These are phyloP conservation scores for Kodamaea sp. DNA, from an alignment of 1,139 yeast genomes.

Conservation along the genomic window DNA sequence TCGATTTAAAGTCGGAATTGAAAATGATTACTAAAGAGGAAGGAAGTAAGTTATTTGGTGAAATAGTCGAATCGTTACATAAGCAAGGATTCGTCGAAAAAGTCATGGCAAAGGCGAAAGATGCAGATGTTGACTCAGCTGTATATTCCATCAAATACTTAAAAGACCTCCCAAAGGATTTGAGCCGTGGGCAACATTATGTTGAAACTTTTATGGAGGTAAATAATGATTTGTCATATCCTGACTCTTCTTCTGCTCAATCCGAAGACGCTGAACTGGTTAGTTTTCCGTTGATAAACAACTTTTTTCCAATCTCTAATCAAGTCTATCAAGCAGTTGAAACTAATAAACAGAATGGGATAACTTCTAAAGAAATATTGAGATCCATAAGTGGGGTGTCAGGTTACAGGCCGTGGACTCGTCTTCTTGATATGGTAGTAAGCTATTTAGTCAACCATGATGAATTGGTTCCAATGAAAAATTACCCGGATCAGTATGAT, in stretches of 20 bases:
- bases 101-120: conserved; percentile 55
- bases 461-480: conserved; percentile 21
- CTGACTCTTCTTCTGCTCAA: conserved; percentile 1
- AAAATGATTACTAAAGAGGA: conserved; percentile 47
- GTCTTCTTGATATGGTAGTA: conserved; percentile 47
- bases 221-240: conserved; percentile 1
- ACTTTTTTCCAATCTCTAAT: conserved; percentile 56
- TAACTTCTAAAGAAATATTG: conserved; percentile 54
- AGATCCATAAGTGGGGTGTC: conserved; percentile 50
- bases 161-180: conserved; percentile 46
- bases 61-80: conserved; percentile 50
- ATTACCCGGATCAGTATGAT: conserved; percentile 22
- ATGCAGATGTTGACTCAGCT: conserved; percentile 43
- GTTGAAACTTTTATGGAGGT: conserved; percentile 12
- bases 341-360: conserved; percentile 41
- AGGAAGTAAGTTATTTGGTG: conserved; percentile 47
- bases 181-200: conserved; percentile 24
- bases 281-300: conserved; percentile 38
- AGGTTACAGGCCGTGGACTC: conserved; percentile 48
- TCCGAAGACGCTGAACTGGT: conserved; percentile 1
- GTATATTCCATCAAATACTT: conserved; percentile 60
- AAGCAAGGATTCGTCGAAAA: conserved; percentile 53
- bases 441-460: conserved; percentile 27
- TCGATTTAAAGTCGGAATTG: conserved; percentile 62
- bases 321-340: conserved; percentile 55